A percentile compares a stretch with the other conserved stretches of the same genome.
phyloP scores from a whole-genome alignment of 345 rosid genomes.

The Excoecaria agallocha region DNA sequence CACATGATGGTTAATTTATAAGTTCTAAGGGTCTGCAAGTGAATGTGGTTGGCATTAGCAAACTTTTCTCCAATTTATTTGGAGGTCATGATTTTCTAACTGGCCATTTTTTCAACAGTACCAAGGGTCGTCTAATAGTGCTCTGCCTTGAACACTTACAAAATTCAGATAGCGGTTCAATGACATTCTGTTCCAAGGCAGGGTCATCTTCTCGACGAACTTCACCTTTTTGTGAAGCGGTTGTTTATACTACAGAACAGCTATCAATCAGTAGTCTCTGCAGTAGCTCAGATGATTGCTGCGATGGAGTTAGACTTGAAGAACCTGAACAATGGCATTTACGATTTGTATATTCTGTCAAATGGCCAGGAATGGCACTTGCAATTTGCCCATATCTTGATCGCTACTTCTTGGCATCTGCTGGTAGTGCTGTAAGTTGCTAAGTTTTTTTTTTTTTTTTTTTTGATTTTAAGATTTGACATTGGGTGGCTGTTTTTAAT shows the following conservation, averaged over 20 bases:
- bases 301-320: constrained; percentile 76
- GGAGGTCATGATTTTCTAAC: constrained; percentile 16
- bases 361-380: constrained; percentile 85
- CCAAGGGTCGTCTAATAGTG: constrained; percentile 83
- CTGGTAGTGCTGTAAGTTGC: constrained; percentile 90
- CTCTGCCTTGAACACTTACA: constrained; percentile 67
- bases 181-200: constrained; percentile 61
- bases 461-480: constrained; percentile 16
- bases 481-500: constrained; percentile 23
- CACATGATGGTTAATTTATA: neutral
- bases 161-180: constrained; percentile 72
- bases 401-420: constrained; percentile 84
- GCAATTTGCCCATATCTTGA: constrained; percentile 94
- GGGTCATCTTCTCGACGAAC: constrained; percentile 73
- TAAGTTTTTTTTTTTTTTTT: constrained; percentile 1
- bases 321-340: constrained; percentile 85
- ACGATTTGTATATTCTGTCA: constrained; percentile 47
- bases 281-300: constrained; percentile 85
- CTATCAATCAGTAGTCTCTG: constrained; percentile 78
- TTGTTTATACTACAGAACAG: constrained; percentile 65
- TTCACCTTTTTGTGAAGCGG: constrained; percentile 79
- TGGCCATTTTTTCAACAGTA: constrained; percentile 46
- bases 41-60: neutral
- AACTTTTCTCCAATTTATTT: neutral
- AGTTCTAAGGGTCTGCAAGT: constrained; percentile 11